Percentiles rank a stretch among this genome's conserved stretches.
These are phyloP conservation scores for Hemisphaericaspora nanyangensis DNA, from an alignment of 805 yeast genomes.

Conservation along the genomic window DNA sequence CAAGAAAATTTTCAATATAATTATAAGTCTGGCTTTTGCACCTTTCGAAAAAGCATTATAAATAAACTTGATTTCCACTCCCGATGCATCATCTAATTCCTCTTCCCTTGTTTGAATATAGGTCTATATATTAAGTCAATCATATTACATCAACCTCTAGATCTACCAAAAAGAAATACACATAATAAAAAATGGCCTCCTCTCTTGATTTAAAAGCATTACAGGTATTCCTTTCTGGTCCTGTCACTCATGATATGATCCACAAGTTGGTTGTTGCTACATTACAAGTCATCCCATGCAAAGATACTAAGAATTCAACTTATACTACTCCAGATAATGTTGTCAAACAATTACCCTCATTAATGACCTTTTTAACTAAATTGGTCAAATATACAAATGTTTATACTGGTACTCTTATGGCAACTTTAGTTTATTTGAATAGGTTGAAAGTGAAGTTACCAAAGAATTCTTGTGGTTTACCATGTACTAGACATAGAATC, in stretches of 20 bases:
- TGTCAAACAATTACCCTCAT: slow-evolving; percentile 53
- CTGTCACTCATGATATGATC: slow-evolving; percentile 73
- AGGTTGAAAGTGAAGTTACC: slow-evolving; percentile 61
- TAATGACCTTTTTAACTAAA: slow-evolving; percentile 69
- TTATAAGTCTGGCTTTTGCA: too few species aligned
- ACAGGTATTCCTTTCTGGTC: slow-evolving; percentile 54
- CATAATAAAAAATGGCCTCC: slow-evolving; percentile 6
- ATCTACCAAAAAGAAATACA: too few species aligned
- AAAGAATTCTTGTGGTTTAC: slow-evolving; percentile 67
- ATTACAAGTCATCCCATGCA: slow-evolving; percentile 64
- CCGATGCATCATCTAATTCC: too few species aligned
- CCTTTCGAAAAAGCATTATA: too few species aligned
- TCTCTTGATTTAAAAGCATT: slow-evolving; percentile 45
- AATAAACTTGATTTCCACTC: too few species aligned
- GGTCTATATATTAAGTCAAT: too few species aligned
- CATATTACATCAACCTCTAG: too few species aligned
- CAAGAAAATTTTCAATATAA: too few species aligned
- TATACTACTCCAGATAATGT: slow-evolving; percentile 22
- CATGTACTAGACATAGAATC: slow-evolving; percentile 77
- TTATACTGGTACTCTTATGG: slow-evolving; percentile 74
- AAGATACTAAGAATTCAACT: slow-evolving; percentile 25
- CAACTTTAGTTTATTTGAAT: slow-evolving; percentile 66
- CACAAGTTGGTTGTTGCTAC: slow-evolving; percentile 64
- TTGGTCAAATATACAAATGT: slow-evolving; percentile 73
- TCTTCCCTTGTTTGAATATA: too few species aligned